phyloP scores from a whole-genome alignment of 2,329 filamentous ascomycete species.

The Diplocarpon rosae region DNA sequence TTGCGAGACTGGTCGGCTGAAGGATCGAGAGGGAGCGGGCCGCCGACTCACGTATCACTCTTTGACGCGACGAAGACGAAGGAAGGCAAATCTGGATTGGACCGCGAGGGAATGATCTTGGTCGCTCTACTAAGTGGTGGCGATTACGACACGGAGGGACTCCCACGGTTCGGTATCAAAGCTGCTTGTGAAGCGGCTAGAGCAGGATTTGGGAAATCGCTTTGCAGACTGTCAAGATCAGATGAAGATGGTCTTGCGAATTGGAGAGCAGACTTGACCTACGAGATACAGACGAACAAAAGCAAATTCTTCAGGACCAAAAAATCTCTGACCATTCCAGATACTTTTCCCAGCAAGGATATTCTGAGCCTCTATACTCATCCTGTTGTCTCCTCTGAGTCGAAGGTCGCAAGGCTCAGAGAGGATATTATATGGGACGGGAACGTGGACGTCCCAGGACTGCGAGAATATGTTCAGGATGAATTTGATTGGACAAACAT shows the following conservation, averaged over 20 bases:
- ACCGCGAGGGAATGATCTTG: conserved; percentile 82
- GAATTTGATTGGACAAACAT: conserved; percentile 79
- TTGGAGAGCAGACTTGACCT: conserved; percentile 63
- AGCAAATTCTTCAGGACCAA: conserved; percentile 67
- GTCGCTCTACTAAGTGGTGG: conserved; percentile 92
- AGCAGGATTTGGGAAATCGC: conserved; percentile 70
- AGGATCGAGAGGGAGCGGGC: conserved; percentile 47
- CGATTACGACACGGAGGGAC: conserved; percentile 82
- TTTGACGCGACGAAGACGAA: conserved; percentile 56
- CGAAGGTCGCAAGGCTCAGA: conserved; percentile 44
- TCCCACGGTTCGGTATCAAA: conserved; percentile 79
- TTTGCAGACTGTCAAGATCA: conserved; percentile 54
- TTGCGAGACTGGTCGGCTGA: conserved; percentile 78
- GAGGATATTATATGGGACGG: conserved; percentile 47
- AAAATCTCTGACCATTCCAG: conserved; percentile 62
- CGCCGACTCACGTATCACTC: conserved; percentile 75
- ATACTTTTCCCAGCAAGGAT: conserved; percentile 68
- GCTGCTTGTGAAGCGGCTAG: conserved; percentile 81
- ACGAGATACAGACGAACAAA: conserved; percentile 76
- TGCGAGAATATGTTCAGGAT: conserved; percentile 66
- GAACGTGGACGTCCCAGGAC: conserved; percentile 50
- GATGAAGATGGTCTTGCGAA: conserved; percentile 47
- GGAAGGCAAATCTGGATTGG: conserved; percentile 45
- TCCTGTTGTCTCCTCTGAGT: conserved; percentile 61
- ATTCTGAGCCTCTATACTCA: conserved; percentile 81